Conservation (phyloP, 768 basidiomycete genomes). For the Cubamyces sp. region DNA sequence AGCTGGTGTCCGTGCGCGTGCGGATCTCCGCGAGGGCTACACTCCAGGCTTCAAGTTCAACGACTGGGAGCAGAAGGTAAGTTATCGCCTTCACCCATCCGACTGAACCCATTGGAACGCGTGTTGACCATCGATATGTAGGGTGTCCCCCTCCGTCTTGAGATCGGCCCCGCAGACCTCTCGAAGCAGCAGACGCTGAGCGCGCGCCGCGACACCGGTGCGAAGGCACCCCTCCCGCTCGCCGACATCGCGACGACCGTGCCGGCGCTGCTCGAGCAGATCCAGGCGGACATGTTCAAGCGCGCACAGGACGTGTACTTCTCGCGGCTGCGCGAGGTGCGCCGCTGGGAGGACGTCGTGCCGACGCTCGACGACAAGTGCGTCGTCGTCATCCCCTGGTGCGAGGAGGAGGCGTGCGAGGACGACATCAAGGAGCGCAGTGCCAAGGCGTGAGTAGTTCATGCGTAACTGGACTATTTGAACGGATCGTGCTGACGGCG, state of each 20-base stretch:
- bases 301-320: slow-evolving; percentile 78
- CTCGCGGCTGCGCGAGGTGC: slow-evolving; percentile 70
- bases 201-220: slow-evolving; percentile 82
- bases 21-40: slow-evolving; percentile 93
- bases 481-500: background rate
- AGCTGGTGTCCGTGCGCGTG: slow-evolving; percentile 79
- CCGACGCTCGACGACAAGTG: slow-evolving; percentile 89
- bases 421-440: slow-evolving; percentile 98
- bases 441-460: slow-evolving; percentile 70
- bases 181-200: slow-evolving; percentile 78
- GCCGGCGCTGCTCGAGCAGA: slow-evolving; percentile 73
- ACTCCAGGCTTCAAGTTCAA: slow-evolving; percentile 99
- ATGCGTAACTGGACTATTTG: slow-evolving; percentile 4
- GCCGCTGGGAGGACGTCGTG: slow-evolving; percentile 91
- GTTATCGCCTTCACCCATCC: slow-evolving; percentile 19
- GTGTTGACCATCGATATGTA: slow-evolving; percentile 35
- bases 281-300: slow-evolving; percentile 87
- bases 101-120: background rate
- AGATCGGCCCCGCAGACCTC: slow-evolving; percentile 94
- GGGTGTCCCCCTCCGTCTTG: slow-evolving; percentile 97
- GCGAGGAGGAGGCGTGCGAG: slow-evolving; percentile 90
- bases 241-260: slow-evolving; percentile 53
- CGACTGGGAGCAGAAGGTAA: slow-evolving; percentile 97
- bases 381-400: slow-evolving; percentile 93
- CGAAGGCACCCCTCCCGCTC: slow-evolving; percentile 59